These are phyloP conservation scores for Brassica balearica DNA, from an alignment of 441 rosid genomes.

Conservation along the genomic window DNA sequence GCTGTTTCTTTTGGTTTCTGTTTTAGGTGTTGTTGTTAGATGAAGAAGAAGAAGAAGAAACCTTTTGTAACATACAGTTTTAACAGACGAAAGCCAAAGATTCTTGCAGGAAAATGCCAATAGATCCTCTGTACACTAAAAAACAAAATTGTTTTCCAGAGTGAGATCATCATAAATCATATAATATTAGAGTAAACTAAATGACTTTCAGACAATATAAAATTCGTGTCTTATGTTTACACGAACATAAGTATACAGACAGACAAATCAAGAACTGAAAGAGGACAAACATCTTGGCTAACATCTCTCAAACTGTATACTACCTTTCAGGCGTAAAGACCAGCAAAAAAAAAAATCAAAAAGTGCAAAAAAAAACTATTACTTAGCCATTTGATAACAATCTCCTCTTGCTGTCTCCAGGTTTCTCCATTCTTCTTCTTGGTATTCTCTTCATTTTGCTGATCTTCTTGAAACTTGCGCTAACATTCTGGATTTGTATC, in stretches of 20 bases:
- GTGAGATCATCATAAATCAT: slow-evolving; percentile 2
- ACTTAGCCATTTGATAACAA: too few relatives aligned
- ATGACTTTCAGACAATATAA: not conserved
- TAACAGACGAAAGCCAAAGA: slow-evolving; percentile 29
- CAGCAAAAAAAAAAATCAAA: too few relatives aligned
- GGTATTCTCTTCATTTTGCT: too few relatives aligned
- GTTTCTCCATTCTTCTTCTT: too few relatives aligned
- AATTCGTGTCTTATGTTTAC: not conserved
- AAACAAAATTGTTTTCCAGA: slow-evolving; percentile 15
- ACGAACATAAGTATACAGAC: slow-evolving; percentile 38
- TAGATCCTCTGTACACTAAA: slow-evolving; percentile 39
- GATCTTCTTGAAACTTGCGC: too few relatives aligned
- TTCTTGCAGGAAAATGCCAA: slow-evolving; percentile 40
- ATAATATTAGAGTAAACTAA: slow-evolving; percentile 8
- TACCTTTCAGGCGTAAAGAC: too few relatives aligned
- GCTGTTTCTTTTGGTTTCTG: not conserved
- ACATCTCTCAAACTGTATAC: too few relatives aligned
- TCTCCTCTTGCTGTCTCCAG: too few relatives aligned
- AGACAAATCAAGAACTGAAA: slow-evolving; percentile 36
- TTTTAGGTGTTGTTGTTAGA: slow-evolving; percentile 8
- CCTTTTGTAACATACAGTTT: slow-evolving; percentile 18
- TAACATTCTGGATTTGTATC: too few relatives aligned
- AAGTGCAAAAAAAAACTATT: too few relatives aligned
- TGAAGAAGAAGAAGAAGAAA: slow-evolving; percentile 10
- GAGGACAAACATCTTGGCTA: slow-evolving; percentile 13